phyloP scores from a whole-genome alignment of 768 basidiomycete genomes.

The Strobilomyces echinocephalus region DNA sequence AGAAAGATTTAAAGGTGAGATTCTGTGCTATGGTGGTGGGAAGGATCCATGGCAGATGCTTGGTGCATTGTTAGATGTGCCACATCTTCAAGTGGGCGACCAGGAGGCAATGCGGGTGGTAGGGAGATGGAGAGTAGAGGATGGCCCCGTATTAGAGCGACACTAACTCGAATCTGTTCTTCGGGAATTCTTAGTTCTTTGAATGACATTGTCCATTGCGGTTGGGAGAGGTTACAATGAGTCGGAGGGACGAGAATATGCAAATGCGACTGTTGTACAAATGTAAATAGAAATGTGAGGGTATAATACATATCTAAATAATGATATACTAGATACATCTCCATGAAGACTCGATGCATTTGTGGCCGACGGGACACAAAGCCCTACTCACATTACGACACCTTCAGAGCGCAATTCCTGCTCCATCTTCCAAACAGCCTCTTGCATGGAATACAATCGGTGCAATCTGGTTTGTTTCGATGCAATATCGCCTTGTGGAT shows the following conservation, averaged over 20 bases:
- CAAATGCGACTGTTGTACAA: not conserved
- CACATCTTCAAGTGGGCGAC: conserved; percentile 67
- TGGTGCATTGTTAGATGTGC: conserved; percentile 57
- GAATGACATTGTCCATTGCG: not conserved
- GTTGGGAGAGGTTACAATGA: not conserved
- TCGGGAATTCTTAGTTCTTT: no score
- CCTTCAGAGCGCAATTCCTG: conserved; percentile 28
- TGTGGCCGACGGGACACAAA: no score
- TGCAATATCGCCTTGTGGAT: not conserved
- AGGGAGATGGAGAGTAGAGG: conserved; percentile 82
- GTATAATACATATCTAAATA: conserved; percentile 19
- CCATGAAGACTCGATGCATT: not conserved
- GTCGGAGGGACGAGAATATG: not conserved
- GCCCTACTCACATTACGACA: conserved; percentile 9
- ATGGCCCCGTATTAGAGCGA: conserved; percentile 57
- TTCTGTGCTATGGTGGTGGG: conserved; percentile 81
- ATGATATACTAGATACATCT: conserved; percentile 15
- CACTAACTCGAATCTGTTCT: conserved; percentile 37
- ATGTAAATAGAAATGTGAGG: not conserved
- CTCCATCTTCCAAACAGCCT: conserved; percentile 32
- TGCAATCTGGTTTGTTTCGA: conserved; percentile 16
- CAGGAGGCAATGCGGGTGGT: conserved; percentile 84
- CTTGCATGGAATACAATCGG: conserved; percentile 30
- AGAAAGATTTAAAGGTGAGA: conserved; percentile 72
- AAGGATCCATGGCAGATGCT: conserved; percentile 95